Conservation (phyloP, 768 basidiomycete species). For the Naganishia randhawae region DNA sequence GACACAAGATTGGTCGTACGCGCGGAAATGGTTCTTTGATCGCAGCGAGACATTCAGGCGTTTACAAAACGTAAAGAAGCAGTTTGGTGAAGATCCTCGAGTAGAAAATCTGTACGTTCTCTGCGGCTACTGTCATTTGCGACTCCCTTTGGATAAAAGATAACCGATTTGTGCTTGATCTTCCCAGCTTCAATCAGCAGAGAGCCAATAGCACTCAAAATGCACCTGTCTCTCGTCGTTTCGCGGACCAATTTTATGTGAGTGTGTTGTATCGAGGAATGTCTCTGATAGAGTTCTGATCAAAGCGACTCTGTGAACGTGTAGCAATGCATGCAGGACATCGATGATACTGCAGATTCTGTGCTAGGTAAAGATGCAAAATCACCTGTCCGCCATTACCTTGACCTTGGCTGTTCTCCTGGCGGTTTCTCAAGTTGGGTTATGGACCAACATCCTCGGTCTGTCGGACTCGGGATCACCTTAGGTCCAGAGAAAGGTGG, state of each 20-base stretch:
- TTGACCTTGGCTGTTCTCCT: slow-evolving; percentile 28
- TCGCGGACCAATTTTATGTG: slow-evolving; percentile 28
- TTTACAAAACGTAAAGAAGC: slow-evolving; percentile 26
- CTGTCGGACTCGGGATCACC: slow-evolving; percentile 23
- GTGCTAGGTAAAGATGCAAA: slow-evolving; percentile 6
- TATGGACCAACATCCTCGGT: slow-evolving; percentile 13
- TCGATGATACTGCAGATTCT: slow-evolving; percentile 20
- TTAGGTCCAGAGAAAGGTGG: slow-evolving; percentile 20
- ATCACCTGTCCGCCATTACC: slow-evolving; percentile 12
- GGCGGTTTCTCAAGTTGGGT: slow-evolving; percentile 28
- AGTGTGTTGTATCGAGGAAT: background rate
- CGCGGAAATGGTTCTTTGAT: slow-evolving; percentile 24
- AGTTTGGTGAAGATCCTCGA: slow-evolving; percentile 24
- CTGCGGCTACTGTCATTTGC: background rate
- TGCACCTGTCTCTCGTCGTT: slow-evolving; percentile 16
- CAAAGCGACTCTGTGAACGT: background rate
- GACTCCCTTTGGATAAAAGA: too few species aligned
- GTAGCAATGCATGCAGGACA: slow-evolving; percentile 28
- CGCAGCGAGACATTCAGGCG: slow-evolving; percentile 16
- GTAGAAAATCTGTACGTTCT: slow-evolving; percentile 21
- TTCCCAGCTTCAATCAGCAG: slow-evolving; percentile 25
- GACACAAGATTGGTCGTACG: slow-evolving; percentile 11
- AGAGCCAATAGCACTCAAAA: slow-evolving; percentile 23
- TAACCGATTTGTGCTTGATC: background rate
- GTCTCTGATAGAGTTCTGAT: background rate